Conservation (phyloP, 805 yeast genomes). For the Yamadazyma philogaea region DNA sequence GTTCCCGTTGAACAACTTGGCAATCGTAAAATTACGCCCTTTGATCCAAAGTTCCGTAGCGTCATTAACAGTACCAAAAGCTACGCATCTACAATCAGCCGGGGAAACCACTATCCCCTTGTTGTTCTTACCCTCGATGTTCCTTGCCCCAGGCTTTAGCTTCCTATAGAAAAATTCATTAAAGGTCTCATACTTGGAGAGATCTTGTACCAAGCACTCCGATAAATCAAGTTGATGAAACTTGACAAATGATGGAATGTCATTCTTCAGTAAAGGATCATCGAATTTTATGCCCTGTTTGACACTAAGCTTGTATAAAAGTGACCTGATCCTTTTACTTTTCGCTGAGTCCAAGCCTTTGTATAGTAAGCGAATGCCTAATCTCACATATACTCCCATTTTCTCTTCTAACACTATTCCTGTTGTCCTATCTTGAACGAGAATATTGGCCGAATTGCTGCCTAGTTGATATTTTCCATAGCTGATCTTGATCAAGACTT, state of each 20-base stretch:
- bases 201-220: slow-evolving; percentile 56
- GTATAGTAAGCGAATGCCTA: slow-evolving; percentile 83
- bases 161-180: slow-evolving; percentile 87
- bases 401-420: slow-evolving; percentile 92
- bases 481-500: slow-evolving; percentile 74
- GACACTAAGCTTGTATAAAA: slow-evolving; percentile 62
- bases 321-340: slow-evolving; percentile 52
- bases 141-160: slow-evolving; percentile 68
- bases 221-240: slow-evolving; percentile 77
- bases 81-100: slow-evolving; percentile 84
- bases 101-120: slow-evolving; percentile 61
- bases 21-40: slow-evolving; percentile 70
- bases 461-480: slow-evolving; percentile 78
- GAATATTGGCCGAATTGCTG: slow-evolving; percentile 85
- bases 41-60: slow-evolving; percentile 89
- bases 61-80: slow-evolving; percentile 52
- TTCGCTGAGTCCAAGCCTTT: slow-evolving; percentile 67
- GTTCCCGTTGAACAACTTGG: slow-evolving; percentile 52
- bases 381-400: slow-evolving; percentile 81
- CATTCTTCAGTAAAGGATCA: slow-evolving; percentile 57
- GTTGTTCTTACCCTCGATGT: slow-evolving; percentile 55
- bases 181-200: slow-evolving; percentile 59
- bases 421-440: slow-evolving; percentile 87
- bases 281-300: slow-evolving; percentile 88
- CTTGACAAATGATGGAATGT: slow-evolving; percentile 72